Conservation (phyloP, 2,329 filamentous ascomycete species). For the Thelonectria olida region DNA sequence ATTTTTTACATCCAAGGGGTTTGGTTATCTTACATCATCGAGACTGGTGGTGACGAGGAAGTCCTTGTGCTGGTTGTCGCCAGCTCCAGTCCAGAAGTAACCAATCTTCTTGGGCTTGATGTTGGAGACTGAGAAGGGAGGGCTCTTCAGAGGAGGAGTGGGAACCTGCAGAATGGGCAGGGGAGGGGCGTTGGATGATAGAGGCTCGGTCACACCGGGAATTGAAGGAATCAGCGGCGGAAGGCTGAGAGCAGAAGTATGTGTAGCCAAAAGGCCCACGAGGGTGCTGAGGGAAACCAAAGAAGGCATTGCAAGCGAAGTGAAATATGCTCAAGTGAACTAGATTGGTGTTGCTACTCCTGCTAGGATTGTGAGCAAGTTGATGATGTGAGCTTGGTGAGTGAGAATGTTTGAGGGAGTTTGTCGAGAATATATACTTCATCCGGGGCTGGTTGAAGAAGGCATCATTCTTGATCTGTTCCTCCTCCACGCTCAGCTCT, state of each 20-base stretch:
- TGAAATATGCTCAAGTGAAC: not conserved
- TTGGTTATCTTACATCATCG: slow-evolving; percentile 57
- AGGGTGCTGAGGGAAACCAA: slow-evolving; percentile 31
- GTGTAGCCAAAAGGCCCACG: slow-evolving; percentile 26
- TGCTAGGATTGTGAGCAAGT: slow-evolving; percentile 26
- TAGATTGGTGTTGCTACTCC: not conserved
- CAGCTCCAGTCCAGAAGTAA: slow-evolving; percentile 70
- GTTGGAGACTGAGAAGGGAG: slow-evolving; percentile 60
- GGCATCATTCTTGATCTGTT: not conserved
- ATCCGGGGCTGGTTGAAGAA: not conserved
- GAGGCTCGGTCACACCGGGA: slow-evolving; percentile 66
- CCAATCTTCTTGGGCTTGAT: slow-evolving; percentile 73
- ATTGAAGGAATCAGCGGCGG: slow-evolving; percentile 67
- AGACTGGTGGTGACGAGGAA: slow-evolving; percentile 68
- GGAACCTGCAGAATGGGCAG: slow-evolving; percentile 67
- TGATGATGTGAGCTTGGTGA: slow-evolving; percentile 24
- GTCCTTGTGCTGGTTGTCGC: slow-evolving; percentile 67
- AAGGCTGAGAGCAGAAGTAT: slow-evolving; percentile 46
- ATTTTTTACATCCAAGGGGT: not conserved
- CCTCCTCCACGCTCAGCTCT: not conserved
- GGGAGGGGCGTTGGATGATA: slow-evolving; percentile 60
- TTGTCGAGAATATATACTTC: slow-evolving; percentile 29
- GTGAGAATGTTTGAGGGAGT: slow-evolving; percentile 36
- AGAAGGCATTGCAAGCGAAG: slow-evolving; percentile 27
- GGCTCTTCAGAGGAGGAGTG: slow-evolving; percentile 65